These are phyloP conservation scores for Pleurotus citrinopileatus DNA, from an alignment of 768 basidiomycete species.

Conservation along the genomic window DNA sequence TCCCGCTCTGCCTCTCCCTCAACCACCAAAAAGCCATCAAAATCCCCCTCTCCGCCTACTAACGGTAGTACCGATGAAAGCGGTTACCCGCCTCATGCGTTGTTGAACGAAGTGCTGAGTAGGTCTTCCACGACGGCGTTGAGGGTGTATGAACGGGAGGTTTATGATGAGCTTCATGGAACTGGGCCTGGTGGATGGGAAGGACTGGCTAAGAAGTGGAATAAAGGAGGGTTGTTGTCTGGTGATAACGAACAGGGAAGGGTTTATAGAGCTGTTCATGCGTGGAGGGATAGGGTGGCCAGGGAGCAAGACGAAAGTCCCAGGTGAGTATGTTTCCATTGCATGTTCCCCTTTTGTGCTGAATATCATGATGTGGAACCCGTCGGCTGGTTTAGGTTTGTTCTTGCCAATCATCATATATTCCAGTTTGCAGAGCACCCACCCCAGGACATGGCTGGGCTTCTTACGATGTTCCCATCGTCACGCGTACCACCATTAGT, in stretches of 20 bases:
- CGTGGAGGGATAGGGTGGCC: slow-evolving; percentile 79
- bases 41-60: neutral
- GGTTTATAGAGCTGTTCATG: slow-evolving; percentile 72
- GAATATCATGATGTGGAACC: neutral
- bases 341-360: slow-evolving; percentile 1
- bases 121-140: slow-evolving; percentile 78
- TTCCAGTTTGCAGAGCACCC: slow-evolving; percentile 71
- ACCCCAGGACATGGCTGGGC: slow-evolving; percentile 60
- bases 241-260: slow-evolving; percentile 42
- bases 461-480: slow-evolving; percentile 57
- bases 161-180: slow-evolving; percentile 66
- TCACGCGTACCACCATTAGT: slow-evolving; percentile 55
- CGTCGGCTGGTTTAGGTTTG: slow-evolving; percentile 45
- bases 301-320: slow-evolving; percentile 86
- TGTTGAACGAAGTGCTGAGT: slow-evolving; percentile 62
- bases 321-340: slow-evolving; percentile 62
- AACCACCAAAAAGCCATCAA: slow-evolving; percentile 4
- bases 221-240: slow-evolving; percentile 53
- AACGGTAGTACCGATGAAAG: neutral
- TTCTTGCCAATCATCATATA: slow-evolving; percentile 71
- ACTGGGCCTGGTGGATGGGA: slow-evolving; percentile 75
- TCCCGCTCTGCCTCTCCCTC: slow-evolving; percentile 4
- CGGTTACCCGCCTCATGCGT: slow-evolving; percentile 27
- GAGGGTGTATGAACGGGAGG: slow-evolving; percentile 63
- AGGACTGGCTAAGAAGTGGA: slow-evolving; percentile 78